Evolutionary conservation across 2,329 filamentous ascomycete species (phyloP), one percentile per base, ranked within the genome.

Genomic region (Penicillium polonicum): DNA sequence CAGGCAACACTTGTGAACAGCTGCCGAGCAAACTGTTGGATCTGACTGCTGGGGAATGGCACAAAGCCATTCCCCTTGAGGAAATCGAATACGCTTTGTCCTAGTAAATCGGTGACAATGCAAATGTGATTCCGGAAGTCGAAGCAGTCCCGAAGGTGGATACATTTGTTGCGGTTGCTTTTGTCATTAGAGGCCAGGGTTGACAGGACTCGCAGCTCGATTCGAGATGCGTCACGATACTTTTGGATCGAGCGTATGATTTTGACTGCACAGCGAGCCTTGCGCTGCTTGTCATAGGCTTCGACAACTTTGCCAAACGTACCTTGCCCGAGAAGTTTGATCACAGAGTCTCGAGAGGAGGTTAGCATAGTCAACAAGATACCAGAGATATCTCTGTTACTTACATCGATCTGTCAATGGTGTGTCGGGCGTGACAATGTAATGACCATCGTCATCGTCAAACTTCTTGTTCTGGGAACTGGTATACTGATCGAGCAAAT

Each of bases 281-380:
- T 88, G 62, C 87, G 87, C 68, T 85, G 84, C 60, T 85, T 85
- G 72, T 99, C 94, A 66, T 85, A 88, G 52, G 94, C 94, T 75
- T 97, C 89, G 19, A 99, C 94, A 17, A 99, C 94, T 76, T 99
- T 99, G 71, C 94, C 94, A 72, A 99, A 99, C 0, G 94, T 99
- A 62, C 94, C 94, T 77, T 99, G 94, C 23, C 94, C 94, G 13
- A 99, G 87, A 29, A 97, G 83, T 67, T 91, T 92, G 60, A 89
- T 82, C 67, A 99, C 93, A 78, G 90, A 87, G 75, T 97, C 92
- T 96, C 65, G 33, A 31, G 31, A 27, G 13, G 9, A 27, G 56
- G 56, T 74, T 61, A 60, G 60, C 49, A 29, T 31, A 12, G 27
- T 55, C 35, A 13, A 36, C n/a, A 27, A 15, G 27, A 43, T 31